phyloP scores from a whole-genome alignment of 352 stramenopile species.

The Peronospora belbahrii region DNA sequence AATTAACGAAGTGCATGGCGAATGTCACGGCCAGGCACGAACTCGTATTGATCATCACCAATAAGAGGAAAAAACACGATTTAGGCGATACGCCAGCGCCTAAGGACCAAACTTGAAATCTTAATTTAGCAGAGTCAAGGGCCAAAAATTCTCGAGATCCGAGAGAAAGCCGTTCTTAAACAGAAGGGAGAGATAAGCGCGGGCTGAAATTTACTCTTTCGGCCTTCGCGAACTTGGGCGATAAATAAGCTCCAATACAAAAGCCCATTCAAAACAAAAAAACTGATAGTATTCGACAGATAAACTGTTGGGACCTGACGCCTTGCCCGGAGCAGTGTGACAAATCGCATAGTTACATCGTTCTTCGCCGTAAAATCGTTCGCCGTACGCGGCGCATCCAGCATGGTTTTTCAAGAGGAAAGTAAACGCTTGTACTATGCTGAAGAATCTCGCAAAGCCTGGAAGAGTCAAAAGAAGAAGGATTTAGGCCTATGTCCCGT shows the following conservation, averaged over 20 bases:
- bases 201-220: conserved; percentile 3
- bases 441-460: too few relatives aligned
- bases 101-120: not conserved
- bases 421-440: too few relatives aligned
- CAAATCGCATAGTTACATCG: too few relatives aligned
- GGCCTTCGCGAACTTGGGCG: too few relatives aligned
- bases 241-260: too few relatives aligned
- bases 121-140: not conserved
- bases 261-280: too few relatives aligned
- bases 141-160: not conserved
- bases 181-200: not conserved
- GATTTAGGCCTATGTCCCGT: too few relatives aligned
- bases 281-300: not conserved
- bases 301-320: not conserved
- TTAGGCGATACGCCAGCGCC: not conserved
- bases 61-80: not conserved
- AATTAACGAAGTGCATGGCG: not conserved
- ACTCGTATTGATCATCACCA: not conserved
- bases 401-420: too few relatives aligned
- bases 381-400: too few relatives aligned
- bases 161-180: not conserved
- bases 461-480: too few relatives aligned
- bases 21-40: not conserved
- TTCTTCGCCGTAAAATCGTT: too few relatives aligned
- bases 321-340: not conserved